Evolutionary conservation across 441 rosid genomes (phyloP).

Genomic region (Aleurites moluccanus): DNA sequence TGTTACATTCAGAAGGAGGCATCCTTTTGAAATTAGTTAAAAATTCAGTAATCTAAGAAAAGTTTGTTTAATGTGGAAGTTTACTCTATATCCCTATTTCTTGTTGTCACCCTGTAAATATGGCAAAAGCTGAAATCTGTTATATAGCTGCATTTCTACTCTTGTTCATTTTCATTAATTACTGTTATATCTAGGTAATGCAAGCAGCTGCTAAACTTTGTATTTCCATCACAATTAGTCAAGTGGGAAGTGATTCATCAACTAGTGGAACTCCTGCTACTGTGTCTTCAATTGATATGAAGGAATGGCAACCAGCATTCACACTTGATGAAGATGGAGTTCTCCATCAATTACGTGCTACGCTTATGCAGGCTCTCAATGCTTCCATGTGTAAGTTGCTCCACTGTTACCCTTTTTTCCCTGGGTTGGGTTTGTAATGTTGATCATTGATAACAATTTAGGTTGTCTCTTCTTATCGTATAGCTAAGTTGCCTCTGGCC

Average conservation of each 20-base stretch:
- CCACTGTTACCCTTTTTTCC: background rate
- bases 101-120: slow-evolving; percentile 9
- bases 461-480: slow-evolving; percentile 29
- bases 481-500: slow-evolving; percentile 61
- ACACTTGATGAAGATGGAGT: slow-evolving; percentile 80
- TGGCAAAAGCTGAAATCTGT: slow-evolving; percentile 10
- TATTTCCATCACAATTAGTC: slow-evolving; percentile 60
- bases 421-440: background rate
- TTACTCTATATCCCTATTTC: background rate
- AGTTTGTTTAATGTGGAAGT: background rate
- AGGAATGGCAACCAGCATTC: slow-evolving; percentile 82
- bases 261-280: slow-evolving; percentile 47
- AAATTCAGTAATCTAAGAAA: slow-evolving; percentile 6
- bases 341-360: slow-evolving; percentile 76
- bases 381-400: slow-evolving; percentile 55
- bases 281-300: slow-evolving; percentile 55
- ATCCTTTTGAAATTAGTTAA: background rate
- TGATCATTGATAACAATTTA: slow-evolving; percentile 8
- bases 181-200: slow-evolving; percentile 59
- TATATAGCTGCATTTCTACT: background rate
- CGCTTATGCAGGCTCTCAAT: slow-evolving; percentile 76
- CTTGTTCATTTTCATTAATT: slow-evolving; percentile 10
- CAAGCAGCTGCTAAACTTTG: slow-evolving; percentile 81
- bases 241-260: slow-evolving; percentile 67
- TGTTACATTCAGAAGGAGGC: slow-evolving; percentile 3